phyloP scores from a whole-genome alignment of 2,329 filamentous ascomycete genomes.

The Pseudogymnoascus sp. region DNA sequence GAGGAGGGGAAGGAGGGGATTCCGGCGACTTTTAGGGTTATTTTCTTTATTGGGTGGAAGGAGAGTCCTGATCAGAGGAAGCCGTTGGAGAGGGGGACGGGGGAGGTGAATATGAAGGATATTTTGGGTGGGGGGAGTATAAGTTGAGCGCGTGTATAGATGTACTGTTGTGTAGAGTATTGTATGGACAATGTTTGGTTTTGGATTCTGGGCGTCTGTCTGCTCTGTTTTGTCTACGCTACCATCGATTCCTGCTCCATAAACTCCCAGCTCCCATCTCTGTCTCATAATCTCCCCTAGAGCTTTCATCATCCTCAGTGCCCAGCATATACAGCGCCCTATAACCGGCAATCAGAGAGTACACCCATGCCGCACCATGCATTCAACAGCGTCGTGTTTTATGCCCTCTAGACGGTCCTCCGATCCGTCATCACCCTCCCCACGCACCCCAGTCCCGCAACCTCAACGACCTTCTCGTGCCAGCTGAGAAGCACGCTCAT shows the following conservation, averaged over 20 bases:
- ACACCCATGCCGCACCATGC: background rate
- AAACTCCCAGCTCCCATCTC: background rate
- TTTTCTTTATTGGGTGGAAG: constrained; percentile 99
- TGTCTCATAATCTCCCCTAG: background rate
- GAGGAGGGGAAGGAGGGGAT: constrained; percentile 52
- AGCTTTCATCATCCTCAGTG: background rate
- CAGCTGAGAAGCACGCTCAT: constrained; percentile 98
- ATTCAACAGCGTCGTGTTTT: background rate
- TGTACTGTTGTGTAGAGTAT: background rate
- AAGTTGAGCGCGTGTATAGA: background rate
- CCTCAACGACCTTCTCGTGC: constrained; percentile 97
- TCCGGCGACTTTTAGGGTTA: constrained; percentile 88
- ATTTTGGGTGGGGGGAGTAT: constrained; percentile 40
- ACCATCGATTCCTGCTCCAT: background rate
- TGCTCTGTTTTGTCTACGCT: background rate
- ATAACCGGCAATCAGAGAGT: background rate
- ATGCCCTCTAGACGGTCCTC: constrained; percentile 60
- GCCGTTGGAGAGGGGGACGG: constrained; percentile 75
- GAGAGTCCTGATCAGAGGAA: constrained; percentile 69
- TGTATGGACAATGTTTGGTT: background rate
- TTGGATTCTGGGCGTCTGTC: background rate
- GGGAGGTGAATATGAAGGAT: constrained; percentile 82
- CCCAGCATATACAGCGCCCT: background rate
- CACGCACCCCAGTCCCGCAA: constrained; percentile 84
- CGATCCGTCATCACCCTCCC: constrained; percentile 94